Percentiles rank a stretch among this genome's conserved stretches.
These are phyloP conservation scores for Digitaria exilis DNA, from an alignment of 202 grass and related monocot genomes.

Conservation along the genomic window DNA sequence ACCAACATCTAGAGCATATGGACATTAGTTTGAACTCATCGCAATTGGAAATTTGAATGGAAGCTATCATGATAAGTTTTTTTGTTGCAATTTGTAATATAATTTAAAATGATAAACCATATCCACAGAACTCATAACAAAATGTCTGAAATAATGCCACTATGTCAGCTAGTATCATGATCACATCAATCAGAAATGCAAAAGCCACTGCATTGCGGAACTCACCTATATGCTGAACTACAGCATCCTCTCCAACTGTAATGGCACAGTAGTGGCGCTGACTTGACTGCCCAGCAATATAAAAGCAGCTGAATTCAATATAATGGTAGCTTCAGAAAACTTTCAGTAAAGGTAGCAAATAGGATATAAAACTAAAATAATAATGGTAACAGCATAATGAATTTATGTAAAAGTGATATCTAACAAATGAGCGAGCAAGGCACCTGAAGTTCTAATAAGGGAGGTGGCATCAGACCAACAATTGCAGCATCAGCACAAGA, in stretches of 20 bases:
- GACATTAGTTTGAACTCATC: neutral
- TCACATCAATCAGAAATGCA: conserved; percentile 8
- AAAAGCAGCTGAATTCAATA: conserved; percentile 92
- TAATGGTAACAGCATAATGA: neutral
- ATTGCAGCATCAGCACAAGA: conserved; percentile 84
- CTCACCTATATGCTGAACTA: conserved; percentile 94
- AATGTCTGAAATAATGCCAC: neutral
- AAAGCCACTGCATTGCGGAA: conserved; percentile 5
- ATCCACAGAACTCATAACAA: conserved; percentile 8
- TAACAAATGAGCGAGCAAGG: conserved; percentile 15
- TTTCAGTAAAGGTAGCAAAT: conserved; percentile 43
- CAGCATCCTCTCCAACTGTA: conserved; percentile 86
- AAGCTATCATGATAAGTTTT: neutral
- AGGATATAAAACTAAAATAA: neutral
- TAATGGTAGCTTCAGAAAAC: conserved; percentile 64
- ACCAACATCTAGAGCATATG: neutral
- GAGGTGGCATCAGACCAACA: conserved; percentile 90
- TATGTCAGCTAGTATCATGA: conserved; percentile 6
- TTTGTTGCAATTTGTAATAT: neutral
- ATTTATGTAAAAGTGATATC: conserved; percentile 21
- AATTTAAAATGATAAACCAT: conserved; percentile 21
- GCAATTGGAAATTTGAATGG: conserved; percentile 8
- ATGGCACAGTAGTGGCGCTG: conserved; percentile 86
- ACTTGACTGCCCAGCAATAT: conserved; percentile 92
- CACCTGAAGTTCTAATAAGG: conserved; percentile 91